phyloP scores from a whole-genome alignment of 345 rosid species.

The Bruguiera gymnorhiza region DNA sequence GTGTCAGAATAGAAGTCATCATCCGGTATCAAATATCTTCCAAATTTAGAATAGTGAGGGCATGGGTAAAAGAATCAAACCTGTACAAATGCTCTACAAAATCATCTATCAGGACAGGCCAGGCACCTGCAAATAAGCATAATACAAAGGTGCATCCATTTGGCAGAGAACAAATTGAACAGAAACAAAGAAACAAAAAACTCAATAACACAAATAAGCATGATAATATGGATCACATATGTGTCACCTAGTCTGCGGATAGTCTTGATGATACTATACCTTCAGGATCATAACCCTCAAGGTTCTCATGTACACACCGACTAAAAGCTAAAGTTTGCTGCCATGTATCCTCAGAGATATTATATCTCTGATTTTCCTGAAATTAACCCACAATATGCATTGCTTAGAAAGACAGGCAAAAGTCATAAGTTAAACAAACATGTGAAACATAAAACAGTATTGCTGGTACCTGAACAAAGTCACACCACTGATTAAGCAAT shows the following conservation, averaged over 20 bases:
- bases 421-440: neutral
- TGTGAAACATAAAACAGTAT: neutral
- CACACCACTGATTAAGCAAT: slow-evolving; percentile 89
- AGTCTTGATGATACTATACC: slow-evolving; percentile 39
- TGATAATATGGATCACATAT: no score
- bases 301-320: slow-evolving; percentile 84
- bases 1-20: no score
- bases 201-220: no score
- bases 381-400: slow-evolving; percentile 17
- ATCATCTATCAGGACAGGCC: slow-evolving; percentile 98
- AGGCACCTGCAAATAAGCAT: slow-evolving; percentile 63
- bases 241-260: no score
- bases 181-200: no score
- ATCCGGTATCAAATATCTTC: no score
- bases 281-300: slow-evolving; percentile 95
- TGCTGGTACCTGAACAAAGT: slow-evolving; percentile 66
- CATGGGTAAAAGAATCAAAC: slow-evolving; percentile 27
- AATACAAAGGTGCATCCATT: slow-evolving; percentile 4
- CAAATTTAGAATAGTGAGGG: no score
- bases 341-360: slow-evolving; percentile 97
- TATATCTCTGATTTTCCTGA: slow-evolving; percentile 79
- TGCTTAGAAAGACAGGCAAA: neutral
- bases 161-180: neutral
- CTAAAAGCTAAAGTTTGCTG: slow-evolving; percentile 96
- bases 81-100: slow-evolving; percentile 98